Percentiles rank a stretch among this genome's conserved stretches.
Conservation (phyloP, 1,284 basidiomycete genomes). For the Coniferiporia sulphurascens region DNA sequence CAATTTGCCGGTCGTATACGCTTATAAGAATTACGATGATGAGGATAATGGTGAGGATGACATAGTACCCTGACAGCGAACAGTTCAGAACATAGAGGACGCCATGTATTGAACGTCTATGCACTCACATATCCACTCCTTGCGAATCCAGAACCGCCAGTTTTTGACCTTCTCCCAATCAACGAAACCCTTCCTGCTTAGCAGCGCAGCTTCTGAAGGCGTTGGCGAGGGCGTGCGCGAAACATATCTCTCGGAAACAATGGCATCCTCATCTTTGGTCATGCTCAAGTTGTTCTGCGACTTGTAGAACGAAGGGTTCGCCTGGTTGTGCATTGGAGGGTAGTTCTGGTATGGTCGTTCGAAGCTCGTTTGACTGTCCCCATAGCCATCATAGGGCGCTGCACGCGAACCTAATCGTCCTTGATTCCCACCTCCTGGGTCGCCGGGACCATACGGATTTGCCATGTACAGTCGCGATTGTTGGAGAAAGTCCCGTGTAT, state of each 20-base stretch:
- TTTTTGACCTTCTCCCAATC: conserved; percentile 39
- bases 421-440: not conserved
- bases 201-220: conserved; percentile 33
- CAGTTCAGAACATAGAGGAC: not conserved
- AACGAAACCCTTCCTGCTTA: conserved; percentile 34
- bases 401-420: not conserved
- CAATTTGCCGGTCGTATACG: conserved; percentile 52
- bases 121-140: conserved; percentile 45
- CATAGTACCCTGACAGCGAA: conserved; percentile 31
- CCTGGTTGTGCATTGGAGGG: conserved; percentile 13
- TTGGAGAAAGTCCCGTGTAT: not conserved
- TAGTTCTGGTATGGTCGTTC: conserved; percentile 2
- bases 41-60: conserved; percentile 27
- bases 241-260: conserved; percentile 27
- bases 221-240: conserved; percentile 39
- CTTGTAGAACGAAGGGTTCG: conserved; percentile 11
- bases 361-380: not conserved
- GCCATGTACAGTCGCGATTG: conserved; percentile 1
- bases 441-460: conserved; percentile 8
- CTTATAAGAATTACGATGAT: conserved; percentile 49
- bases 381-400: conserved; percentile 1
- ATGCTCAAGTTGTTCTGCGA: conserved; percentile 2
- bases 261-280: conserved; percentile 9
- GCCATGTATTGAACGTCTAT: not conserved
- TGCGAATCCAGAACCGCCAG: conserved; percentile 47